Base-by-base conservation (phyloP, 2,329 filamentous ascomycete species). In the Metarhizium guizhouense region DNA sequence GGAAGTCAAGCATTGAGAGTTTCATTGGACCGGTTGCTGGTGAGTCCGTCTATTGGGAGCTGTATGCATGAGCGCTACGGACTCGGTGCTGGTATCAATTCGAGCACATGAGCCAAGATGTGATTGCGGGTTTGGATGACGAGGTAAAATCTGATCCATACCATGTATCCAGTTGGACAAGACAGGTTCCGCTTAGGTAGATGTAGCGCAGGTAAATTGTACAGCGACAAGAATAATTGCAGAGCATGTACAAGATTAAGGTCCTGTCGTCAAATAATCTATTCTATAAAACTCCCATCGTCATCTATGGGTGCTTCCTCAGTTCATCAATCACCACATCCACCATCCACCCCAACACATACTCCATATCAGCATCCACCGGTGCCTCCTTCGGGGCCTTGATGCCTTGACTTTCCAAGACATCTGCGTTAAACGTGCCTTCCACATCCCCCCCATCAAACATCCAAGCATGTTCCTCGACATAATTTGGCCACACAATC, bases 401-500 rank as follows among this genome's bases (percentile, higher is more conserved):
- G 47, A 83, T 80, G 25, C 69, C 71, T 61, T 74, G 72, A 55
- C 66, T 67, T 29, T 61, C 58, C 61, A 82, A 68, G 51, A 77
- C 74, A 0, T 74, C 70, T 18, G 72, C 66, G 45, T 80, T 74
- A 10, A 85, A 66, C 50, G 71, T 64, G 0, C 81, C 81, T 62
- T 87, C 81, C 0, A 90, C 87, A 66, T 92, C 75, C 0, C 82
- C 86, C 7, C 74, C 72, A 60, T 85, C 71, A 66, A 96, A 94
- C 68, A 99, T 75, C 78, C 89, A 95, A 25, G 76, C 75, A 72
- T 97, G 92, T 63, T 90, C 83, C 54, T 81, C 77, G 3, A 88
- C 88, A 70, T 96, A 97, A 64, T 95, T 93, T 3, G 93, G 93
- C 94, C 94, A 99, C 4, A 99, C 94, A 54, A 99, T 81, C 67